phyloP scores from a whole-genome alignment of 106 monocot genomes.

The Cymbidium sinense region DNA sequence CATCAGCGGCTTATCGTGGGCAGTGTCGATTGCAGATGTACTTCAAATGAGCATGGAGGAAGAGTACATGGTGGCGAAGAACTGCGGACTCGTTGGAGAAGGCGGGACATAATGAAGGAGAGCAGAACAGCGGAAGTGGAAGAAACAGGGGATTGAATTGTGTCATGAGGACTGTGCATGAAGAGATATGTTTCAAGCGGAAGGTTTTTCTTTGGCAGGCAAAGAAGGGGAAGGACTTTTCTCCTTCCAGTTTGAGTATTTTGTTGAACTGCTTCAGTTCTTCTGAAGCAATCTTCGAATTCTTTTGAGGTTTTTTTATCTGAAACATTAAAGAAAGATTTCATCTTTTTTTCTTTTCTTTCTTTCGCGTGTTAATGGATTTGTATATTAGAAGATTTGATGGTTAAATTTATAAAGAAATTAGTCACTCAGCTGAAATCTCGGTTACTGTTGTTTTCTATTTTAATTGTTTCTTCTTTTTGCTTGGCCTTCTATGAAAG shows the following conservation, averaged over 20 bases:
- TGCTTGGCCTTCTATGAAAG: no score
- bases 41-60: constrained; percentile 28
- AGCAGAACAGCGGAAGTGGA: not conserved
- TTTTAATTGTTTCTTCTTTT: no score
- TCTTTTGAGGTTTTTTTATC: no score
- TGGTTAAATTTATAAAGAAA: not conserved
- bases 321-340: no score
- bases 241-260: not conserved
- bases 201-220: constrained; percentile 17
- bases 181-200: constrained; percentile 15
- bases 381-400: not conserved
- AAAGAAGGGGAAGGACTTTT: constrained; percentile 14
- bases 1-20: not conserved
- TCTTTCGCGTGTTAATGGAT: not conserved
- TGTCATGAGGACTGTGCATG: not conserved
- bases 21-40: constrained; percentile 29
- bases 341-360: not conserved
- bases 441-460: no score
- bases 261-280: not conserved
- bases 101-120: constrained; percentile 1
- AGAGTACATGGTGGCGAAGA: constrained; percentile 19
- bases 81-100: constrained; percentile 2
- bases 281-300: not conserved
- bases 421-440: not conserved
- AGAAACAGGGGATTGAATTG: not conserved